Percentiles rank a stretch among this genome's conserved stretches.
phyloP scores from a whole-genome alignment of 495 filamentous ascomycete species.

The Neurospora sp. region DNA sequence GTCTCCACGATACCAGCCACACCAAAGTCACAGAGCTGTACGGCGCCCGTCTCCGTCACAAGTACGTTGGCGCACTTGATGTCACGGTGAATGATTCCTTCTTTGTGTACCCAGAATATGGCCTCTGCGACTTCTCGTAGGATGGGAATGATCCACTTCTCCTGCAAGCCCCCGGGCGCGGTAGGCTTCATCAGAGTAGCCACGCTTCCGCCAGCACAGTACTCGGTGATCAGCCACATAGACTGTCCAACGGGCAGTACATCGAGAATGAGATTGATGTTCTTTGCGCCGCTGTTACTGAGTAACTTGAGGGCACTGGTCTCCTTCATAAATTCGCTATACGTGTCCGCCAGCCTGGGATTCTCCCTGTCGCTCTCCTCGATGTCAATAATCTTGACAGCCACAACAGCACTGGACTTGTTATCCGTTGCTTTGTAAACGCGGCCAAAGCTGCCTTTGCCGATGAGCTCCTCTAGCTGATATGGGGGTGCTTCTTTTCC shows the following conservation, averaged over 20 bases:
- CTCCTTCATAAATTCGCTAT: slow-evolving; percentile 81
- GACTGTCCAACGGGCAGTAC: slow-evolving; percentile 77
- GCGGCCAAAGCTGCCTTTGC: slow-evolving; percentile 90
- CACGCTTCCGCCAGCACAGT: slow-evolving; percentile 93
- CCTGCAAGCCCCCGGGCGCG: slow-evolving; percentile 65
- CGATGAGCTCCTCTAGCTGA: slow-evolving; percentile 79
- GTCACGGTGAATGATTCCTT: slow-evolving; percentile 91
- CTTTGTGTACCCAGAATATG: slow-evolving; percentile 77
- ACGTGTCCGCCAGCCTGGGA: slow-evolving; percentile 65
- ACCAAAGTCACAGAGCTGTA: slow-evolving; percentile 94
- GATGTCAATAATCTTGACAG: slow-evolving; percentile 94
- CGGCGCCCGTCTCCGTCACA: slow-evolving; percentile 72
- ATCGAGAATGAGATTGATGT: slow-evolving; percentile 85
- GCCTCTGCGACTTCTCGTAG: slow-evolving; percentile 79
- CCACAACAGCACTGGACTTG: slow-evolving; percentile 57
- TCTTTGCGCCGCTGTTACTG: slow-evolving; percentile 72
- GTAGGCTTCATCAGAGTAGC: slow-evolving; percentile 63
- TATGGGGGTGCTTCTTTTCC: slow-evolving; percentile 48
- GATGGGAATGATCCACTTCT: slow-evolving; percentile 85
- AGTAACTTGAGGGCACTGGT: slow-evolving; percentile 77
- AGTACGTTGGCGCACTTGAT: slow-evolving; percentile 93
- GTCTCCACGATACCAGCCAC: slow-evolving; percentile 82
- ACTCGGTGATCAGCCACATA: slow-evolving; percentile 94
- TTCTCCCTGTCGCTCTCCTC: slow-evolving; percentile 72
- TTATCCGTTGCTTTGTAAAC: slow-evolving; percentile 73